Evolutionary conservation across 1,139 yeast species (phyloP), one percentile per base, ranked within the genome.

Genomic region (Chernovozyma aurita): DNA sequence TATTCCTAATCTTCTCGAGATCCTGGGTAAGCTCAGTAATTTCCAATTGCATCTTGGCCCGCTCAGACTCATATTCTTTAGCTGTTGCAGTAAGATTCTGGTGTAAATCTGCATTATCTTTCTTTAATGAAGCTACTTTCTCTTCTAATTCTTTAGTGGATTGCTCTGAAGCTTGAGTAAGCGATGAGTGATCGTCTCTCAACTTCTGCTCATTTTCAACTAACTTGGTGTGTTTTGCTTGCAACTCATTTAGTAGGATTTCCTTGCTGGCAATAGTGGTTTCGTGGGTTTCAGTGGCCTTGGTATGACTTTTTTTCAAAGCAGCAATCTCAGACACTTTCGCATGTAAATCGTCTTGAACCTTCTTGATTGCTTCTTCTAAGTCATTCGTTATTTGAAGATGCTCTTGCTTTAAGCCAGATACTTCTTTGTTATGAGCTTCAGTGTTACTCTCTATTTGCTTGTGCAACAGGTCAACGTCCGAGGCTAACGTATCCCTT

Each of bases 351-450:
- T 7, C 17, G 9, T 7, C 6, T 16, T 26, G 9, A 16, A 7
- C 9, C 28, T 13, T 16, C 8, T 16, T 8, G 6, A 26, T 16
- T 16, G 28, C 6, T 8, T 13, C 28, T 12, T 26, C 9, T 16
- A 26, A 26, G 9, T 13, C 9, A 8, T 13, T 6, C 17, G 6
- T 26, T 8, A 13, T 6, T 13, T 6, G 17, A 15, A 31, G 34
- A 16, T 39, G 36, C 5, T 31, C 30, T 17, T 32, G 32, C 26
- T 42, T 37, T 13, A 42, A 34, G 3, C 18, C 34, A 2, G 30
- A 17, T 5, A 46, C 22, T 28, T 42, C 40, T 3, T 34, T 41
- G n/a, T 40, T 44, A 14, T 35, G 36, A 13, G 31, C 18, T 12
- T 26, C 28, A 6, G 9, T 11, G 6, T 16, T 12, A 12, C 6